Evolutionary conservation across 192 early-diverging fungal genomes (phyloP), one percentile per base, ranked within the genome.

Genomic region (Coemansia sp.): DNA sequence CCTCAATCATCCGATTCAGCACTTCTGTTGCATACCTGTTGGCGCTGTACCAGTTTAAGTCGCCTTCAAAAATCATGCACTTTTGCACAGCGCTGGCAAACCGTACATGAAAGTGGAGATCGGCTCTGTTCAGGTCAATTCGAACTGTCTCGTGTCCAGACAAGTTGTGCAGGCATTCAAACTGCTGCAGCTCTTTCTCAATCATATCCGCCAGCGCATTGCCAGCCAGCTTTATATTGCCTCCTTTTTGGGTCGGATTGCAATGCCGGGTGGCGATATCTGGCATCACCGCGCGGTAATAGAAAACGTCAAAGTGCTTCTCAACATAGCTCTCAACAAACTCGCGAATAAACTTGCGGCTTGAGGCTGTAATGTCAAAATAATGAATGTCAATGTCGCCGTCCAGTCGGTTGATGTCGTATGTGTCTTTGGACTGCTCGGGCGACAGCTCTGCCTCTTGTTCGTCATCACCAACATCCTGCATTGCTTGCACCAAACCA

Each of bases 251-350:
- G 2, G 11, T 12, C 28, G 42, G 25, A 10, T 40, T 50, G 12
- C 49, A 53, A 4, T 51, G 31, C 20, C 64, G 59, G 5, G 42
- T 20, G 11, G 36, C 21, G 12, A 51, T 48, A 52, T 44, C 62
- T 17, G 51, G 31, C 20, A 31, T 42, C 7, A 63, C 48, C 5
- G 65, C 63, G 20, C 75, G 66, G 46, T 50, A 72, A 60, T 59
- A 78, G 36, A 78, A 72, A 5, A 57, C 20, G n/a, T 72, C 70
- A 59, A 78, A 72, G n/a, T 57, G 64, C 34, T 47, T 17, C 42
- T 65, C 70, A 31, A 69, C 61, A 49, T 78, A 78, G 44, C n/a
- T 46, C 3, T 72, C 75, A 48, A 78, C 66, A 62, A 78, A 78
- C 31, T 54, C 48, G 38, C 75, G 60, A 17, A 78, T 66, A 25